Evolutionary conservation across 1,284 basidiomycete genomes (phyloP), one percentile per base, ranked within the genome.

Genomic region (Cryptococcus wingfieldii): DNA sequence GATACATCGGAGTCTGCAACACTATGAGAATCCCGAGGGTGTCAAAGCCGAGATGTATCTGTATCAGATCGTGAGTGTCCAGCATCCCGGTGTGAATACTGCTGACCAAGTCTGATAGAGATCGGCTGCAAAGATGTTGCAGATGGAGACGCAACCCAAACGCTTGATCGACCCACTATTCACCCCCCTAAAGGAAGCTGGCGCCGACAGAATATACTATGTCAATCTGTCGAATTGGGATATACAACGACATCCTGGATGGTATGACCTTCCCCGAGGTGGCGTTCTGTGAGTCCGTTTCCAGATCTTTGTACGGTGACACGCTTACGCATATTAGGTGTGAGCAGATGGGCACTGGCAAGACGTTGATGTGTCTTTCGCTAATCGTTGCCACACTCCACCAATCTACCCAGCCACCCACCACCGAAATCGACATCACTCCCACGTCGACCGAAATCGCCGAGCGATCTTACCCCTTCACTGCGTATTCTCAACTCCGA

Each of bases 321-420:
- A 48, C 6, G 14, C 25, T 6, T 38, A 42, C 14, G 25, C 27
- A 16, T n/a, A 28, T 8, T 10, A 73, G 71, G 19, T 73, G 77
- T 54, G 77, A 79, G 47, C 77, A 78, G 41, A 79, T 79, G 78
- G 78, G 78, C 3, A 66, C 68, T 0, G 78, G 78, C 39, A 79
- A 79, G 61, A 78, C 77, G 0, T 59, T 77, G 34, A 78, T 78
- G 55, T 71, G 67, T 31, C 66, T 79, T 18, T 64, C 77, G 0
- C 67, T 79, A 16, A 68, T 79, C 39, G 54, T 75, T 8, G 61
- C 73, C 3, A 75, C 74, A 0, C 58, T 65, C 12, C 65, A 72
- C 50, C 68, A 72, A 49, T 67, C 70, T 4, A 58, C 66, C 2
- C 44, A 46, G 16, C 67, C 64, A 18, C 67, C 70, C 1, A 37